Conservation (phyloP, 2,329 filamentous ascomycete genomes). For the Colletotrichum orchidophilum region DNA sequence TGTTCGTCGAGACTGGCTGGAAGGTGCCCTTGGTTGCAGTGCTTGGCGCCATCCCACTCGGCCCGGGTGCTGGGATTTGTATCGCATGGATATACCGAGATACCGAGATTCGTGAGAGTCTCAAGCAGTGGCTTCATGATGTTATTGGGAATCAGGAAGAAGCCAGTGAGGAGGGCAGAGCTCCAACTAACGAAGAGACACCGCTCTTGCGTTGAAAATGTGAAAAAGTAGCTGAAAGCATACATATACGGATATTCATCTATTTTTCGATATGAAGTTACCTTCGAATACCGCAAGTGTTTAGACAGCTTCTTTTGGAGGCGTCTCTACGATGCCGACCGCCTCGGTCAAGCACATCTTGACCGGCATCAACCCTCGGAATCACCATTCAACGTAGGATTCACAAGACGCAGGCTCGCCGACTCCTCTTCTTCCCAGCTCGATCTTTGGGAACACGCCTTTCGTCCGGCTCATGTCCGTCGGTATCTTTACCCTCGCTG, state of each 20-base stretch:
- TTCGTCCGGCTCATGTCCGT: background rate
- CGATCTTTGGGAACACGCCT: background rate
- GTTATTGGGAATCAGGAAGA: background rate
- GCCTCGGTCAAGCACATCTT: background rate
- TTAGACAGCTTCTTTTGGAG: background rate
- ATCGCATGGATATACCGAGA: conserved; percentile 52
- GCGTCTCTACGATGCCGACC: background rate
- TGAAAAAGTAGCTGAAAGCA: background rate
- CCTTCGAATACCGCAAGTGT: background rate
- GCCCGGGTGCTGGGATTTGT: conserved; percentile 50
- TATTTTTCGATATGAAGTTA: too few species aligned
- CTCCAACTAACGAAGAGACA: conserved; percentile 43
- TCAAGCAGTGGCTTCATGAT: conserved; percentile 28
- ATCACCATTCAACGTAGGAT: background rate
- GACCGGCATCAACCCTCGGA: background rate
- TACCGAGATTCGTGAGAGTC: conserved; percentile 42
- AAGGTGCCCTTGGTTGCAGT: conserved; percentile 46
- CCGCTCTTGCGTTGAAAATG: conserved; percentile 40
- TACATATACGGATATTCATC: background rate
- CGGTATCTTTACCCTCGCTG: background rate
- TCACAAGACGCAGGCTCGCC: background rate
- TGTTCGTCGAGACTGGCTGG: conserved; percentile 61
- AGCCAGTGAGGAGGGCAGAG: conserved; percentile 5
- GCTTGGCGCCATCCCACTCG: conserved; percentile 43
- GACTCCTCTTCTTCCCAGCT: background rate